Conservation (phyloP, 495 filamentous ascomycete genomes). For the Recurvomyces mirabilis region DNA sequence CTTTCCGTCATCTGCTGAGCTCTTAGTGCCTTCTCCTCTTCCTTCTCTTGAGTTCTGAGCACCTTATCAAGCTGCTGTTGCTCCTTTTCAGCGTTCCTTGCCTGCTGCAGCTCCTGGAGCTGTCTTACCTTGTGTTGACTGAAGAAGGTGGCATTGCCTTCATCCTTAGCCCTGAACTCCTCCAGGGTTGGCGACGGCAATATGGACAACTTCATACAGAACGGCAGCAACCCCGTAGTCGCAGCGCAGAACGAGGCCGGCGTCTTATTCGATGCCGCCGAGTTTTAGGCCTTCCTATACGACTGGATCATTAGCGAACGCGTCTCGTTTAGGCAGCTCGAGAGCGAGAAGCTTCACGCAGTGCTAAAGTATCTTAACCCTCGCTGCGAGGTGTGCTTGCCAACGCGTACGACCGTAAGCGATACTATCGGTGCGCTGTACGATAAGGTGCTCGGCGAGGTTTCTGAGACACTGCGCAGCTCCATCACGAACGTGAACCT, state of each 20-base stretch:
- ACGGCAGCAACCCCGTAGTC: not conserved
- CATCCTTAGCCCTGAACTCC: slow-evolving; percentile 3
- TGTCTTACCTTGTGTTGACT: not conserved
- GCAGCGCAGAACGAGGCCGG: not conserved
- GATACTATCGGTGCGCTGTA: not conserved
- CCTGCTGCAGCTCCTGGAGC: not conserved
- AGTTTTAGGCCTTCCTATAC: slow-evolving; percentile 4
- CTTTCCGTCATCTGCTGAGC: not conserved
- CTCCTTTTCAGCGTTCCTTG: not conserved
- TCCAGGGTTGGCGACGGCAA: not conserved
- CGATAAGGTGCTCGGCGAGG: not conserved
- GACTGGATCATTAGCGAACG: slow-evolving; percentile 5
- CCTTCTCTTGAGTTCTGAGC: not conserved
- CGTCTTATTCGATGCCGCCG: not conserved
- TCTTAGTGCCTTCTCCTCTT: not conserved
- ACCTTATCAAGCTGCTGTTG: not conserved
- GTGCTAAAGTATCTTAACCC: slow-evolving; percentile 1
- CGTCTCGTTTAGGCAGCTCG: not conserved
- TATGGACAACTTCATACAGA: not conserved
- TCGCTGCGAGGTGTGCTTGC: not conserved
- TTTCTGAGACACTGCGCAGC: not conserved
- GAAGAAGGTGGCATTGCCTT: not conserved
- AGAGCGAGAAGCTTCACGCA: not conserved
- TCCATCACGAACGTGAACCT: slow-evolving; percentile 5
- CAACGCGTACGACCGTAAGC: not conserved